Evolutionary conservation across 2,329 filamentous ascomycete species (phyloP).

Genomic region (Ilyonectria destructans): DNA sequence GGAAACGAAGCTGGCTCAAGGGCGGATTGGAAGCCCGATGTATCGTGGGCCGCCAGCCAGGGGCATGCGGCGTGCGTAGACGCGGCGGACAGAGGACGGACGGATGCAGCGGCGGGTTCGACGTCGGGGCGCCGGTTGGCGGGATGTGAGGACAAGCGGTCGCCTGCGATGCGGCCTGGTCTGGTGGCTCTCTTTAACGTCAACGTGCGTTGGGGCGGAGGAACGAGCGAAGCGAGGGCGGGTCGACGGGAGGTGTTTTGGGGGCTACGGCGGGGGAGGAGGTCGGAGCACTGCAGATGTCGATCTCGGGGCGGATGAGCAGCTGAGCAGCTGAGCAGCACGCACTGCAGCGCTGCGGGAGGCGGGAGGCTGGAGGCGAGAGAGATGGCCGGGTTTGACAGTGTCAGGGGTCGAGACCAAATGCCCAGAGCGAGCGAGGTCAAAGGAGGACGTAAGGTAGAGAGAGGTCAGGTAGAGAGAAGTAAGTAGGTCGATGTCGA

Average conservation of each 20-base stretch:
- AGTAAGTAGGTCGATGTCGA: slow-evolving; percentile 31
- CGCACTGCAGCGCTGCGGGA: slow-evolving; percentile 2
- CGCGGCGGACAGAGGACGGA: slow-evolving; percentile 33
- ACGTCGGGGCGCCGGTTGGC: slow-evolving; percentile 33
- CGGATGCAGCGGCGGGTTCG: slow-evolving; percentile 31
- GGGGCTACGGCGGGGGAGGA: slow-evolving; percentile 41
- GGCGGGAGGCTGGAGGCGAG: background rate
- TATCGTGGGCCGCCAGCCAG: slow-evolving; percentile 32
- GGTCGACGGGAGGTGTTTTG: slow-evolving; percentile 43
- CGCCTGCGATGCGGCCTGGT: slow-evolving; percentile 54
- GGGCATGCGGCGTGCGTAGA: slow-evolving; percentile 41
- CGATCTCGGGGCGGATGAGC: slow-evolving; percentile 21
- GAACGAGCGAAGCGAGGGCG: slow-evolving; percentile 38
- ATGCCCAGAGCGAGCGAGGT: slow-evolving; percentile 6
- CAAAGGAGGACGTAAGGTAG: slow-evolving; percentile 18
- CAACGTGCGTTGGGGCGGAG: slow-evolving; percentile 35
- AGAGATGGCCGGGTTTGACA: slow-evolving; percentile 8
- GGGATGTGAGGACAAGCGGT: slow-evolving; percentile 43
- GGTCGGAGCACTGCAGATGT: slow-evolving; percentile 33
- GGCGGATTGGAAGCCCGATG: slow-evolving; percentile 33
- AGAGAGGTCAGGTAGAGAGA: slow-evolving; percentile 28
- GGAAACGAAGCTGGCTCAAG: slow-evolving; percentile 33
- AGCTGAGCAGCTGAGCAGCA: background rate
- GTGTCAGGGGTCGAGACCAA: background rate
- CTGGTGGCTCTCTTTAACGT: slow-evolving; percentile 34